A percentile compares a stretch with the other conserved stretches of the same genome.
phyloP scores from a whole-genome alignment of 352 stramenopile genomes.

The Phytophthora europaea region DNA sequence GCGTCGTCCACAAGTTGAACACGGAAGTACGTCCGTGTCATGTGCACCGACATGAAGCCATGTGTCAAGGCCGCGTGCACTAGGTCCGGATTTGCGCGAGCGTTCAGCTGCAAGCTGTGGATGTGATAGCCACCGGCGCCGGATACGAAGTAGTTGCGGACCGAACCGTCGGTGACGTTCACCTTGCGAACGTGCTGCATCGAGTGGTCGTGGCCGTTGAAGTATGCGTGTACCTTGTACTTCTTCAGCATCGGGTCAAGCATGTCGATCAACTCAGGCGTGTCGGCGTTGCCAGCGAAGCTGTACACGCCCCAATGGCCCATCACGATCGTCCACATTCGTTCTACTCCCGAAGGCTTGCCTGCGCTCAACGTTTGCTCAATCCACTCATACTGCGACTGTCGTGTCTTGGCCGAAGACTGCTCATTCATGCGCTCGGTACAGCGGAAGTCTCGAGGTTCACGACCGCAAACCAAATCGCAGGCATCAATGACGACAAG shows the following conservation, averaged over 20 bases:
- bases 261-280: conserved; percentile 74
- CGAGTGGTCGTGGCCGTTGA: conserved; percentile 89
- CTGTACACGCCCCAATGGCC: conserved; percentile 90
- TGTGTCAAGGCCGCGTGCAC: conserved; percentile 87
- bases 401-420: conserved; percentile 63
- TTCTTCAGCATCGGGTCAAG: conserved; percentile 83
- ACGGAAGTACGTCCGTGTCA: conserved; percentile 75
- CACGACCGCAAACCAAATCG: conserved; percentile 84
- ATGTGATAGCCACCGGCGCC: conserved; percentile 82
- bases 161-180: conserved; percentile 41
- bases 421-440: conserved; percentile 84
- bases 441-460: conserved; percentile 83
- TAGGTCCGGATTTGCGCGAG: conserved; percentile 72
- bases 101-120: conserved; percentile 73
- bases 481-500: conserved; percentile 86
- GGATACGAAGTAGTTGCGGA: conserved; percentile 83
- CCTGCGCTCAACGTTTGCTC: conserved; percentile 64
- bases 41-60: conserved; percentile 85
- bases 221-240: conserved; percentile 89
- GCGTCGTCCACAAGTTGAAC: conserved; percentile 79
- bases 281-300: conserved; percentile 86
- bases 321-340: conserved; percentile 89
- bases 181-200: conserved; percentile 83
- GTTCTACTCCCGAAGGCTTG: conserved; percentile 73
- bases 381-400: conserved; percentile 85